Percentiles rank a stretch among this genome's conserved stretches.
These are phyloP conservation scores for Conidiobolus incongruus DNA, from an alignment of 371 early-diverging fungal species.

Conservation along the genomic window DNA sequence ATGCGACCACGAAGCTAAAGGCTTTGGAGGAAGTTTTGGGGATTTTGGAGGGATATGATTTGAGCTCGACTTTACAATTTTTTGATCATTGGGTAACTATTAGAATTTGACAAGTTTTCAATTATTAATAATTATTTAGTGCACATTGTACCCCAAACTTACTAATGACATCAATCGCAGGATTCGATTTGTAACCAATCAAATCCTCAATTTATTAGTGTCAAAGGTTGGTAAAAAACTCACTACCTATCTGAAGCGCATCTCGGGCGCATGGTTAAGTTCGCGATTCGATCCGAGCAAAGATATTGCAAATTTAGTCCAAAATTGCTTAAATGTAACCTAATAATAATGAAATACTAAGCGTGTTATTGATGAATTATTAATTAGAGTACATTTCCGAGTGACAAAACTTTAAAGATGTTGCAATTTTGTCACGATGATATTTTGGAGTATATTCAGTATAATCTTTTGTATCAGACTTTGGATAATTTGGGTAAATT, in stretches of 20 bases:
- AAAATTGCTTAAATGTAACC: conserved; percentile 23
- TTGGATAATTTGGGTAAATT: conserved; percentile 26
- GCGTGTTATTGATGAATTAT: background rate
- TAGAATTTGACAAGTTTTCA: background rate
- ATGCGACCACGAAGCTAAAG: conserved; percentile 35
- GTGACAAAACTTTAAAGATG: conserved; percentile 23
- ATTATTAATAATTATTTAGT: background rate
- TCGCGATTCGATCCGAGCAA: conserved; percentile 30
- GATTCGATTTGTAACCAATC: conserved; percentile 23
- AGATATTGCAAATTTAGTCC: conserved; percentile 25
- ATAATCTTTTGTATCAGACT: conserved; percentile 25
- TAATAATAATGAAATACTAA: background rate
- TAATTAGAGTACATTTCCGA: conserved; percentile 22
- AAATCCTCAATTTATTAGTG: conserved; percentile 24
- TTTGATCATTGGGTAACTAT: conserved; percentile 9
- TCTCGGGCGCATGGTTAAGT: conserved; percentile 33
- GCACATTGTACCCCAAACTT: conserved; percentile 17
- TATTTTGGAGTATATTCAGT: conserved; percentile 24
- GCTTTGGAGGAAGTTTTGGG: conserved; percentile 37
- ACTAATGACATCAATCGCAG: conserved; percentile 36
- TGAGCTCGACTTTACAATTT: conserved; percentile 7
- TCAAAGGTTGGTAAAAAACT: conserved; percentile 25
- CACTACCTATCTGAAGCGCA: conserved; percentile 30
- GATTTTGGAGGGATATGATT: conserved; percentile 18
- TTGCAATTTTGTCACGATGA: conserved; percentile 31